Evolutionary conservation across 1,284 basidiomycete genomes (phyloP), one percentile per base, ranked within the genome.

Genomic region (Naganishia albida): DNA sequence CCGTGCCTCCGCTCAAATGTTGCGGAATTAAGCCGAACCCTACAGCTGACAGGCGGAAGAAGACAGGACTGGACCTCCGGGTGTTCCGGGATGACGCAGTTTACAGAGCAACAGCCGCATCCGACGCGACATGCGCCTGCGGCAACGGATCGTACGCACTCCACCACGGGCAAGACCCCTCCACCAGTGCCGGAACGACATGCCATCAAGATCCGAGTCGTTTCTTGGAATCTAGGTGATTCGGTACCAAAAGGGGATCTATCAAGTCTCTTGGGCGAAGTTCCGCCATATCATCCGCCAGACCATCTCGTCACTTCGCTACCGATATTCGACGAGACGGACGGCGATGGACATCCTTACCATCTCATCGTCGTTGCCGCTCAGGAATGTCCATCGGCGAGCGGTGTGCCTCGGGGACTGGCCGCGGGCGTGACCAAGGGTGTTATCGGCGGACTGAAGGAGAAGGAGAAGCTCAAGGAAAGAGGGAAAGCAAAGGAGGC

Each of bases 161-260:
- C 25, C 23, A 26, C 63, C 3, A 44, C 30, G 4, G 39, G 23
- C 16, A 18, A 42, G 16, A 43, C 52, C 8, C 28, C 63, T 1
- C 23, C 53, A 15, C 20, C 52, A 38, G 48, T 40, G 12, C 55
- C 63, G 26, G 34, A 59, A 23, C 64, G 77, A n/a, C 69, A 75
- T 8, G 73, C 75, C 1, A 79, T 83, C 71, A 83, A 82, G 68
- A 78, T 83, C 30, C 73, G 80, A 54, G 74, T 82, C 60, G 75
- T 81, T 50, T 82, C 81, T 1, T 83, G 82, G 82, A 83, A 83
- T 68, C 81, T 82, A 78, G 81, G 79, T 12, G 78, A 78, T 67
- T 75, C 78, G 1, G 67, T 83, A 38, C 78, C 78, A 7, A 80
- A 82, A 70, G 82, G 82, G 23, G 81, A 83, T 67, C 73, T 83